Percentiles rank a stretch among this genome's conserved stretches.
phyloP scores from a whole-genome alignment of 305 asterid species.

The Galium porrigens region DNA sequence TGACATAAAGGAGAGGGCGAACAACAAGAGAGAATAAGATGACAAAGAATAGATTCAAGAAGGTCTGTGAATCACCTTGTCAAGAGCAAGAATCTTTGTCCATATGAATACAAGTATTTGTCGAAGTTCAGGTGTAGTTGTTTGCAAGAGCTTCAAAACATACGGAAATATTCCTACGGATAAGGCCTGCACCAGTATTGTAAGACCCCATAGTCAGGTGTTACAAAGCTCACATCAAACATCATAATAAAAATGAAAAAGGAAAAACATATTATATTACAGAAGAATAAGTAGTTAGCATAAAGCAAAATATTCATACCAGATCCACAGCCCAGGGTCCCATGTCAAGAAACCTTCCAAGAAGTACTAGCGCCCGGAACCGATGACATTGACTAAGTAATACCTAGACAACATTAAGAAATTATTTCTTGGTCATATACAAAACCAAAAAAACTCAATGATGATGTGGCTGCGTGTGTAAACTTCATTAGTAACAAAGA shows the following conservation, averaged over 20 bases:
- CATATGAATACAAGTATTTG: slow-evolving; percentile 96
- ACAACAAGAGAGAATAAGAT: not conserved
- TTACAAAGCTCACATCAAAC: slow-evolving; percentile 5
- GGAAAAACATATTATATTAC: not conserved
- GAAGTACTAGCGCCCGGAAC: slow-evolving; percentile 94
- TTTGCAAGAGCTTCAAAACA: slow-evolving; percentile 86
- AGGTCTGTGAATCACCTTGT: slow-evolving; percentile 41
- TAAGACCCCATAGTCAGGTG: not conserved
- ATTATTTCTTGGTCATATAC: not conserved
- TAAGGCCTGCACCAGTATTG: slow-evolving; percentile 48
- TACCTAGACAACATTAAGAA: slow-evolving; percentile 35
- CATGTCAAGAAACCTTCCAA: slow-evolving; percentile 98
- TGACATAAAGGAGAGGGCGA: not conserved
- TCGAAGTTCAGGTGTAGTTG: slow-evolving; percentile 86
- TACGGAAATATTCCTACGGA: slow-evolving; percentile 98
- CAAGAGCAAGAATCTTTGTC: slow-evolving; percentile 94
- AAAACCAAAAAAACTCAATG: not conserved
- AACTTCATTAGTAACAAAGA: not conserved
- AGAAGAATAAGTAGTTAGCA: not conserved
- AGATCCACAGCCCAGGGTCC: slow-evolving; percentile 99
- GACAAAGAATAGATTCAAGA: not conserved
- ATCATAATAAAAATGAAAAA: not conserved
- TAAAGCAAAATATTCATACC: slow-evolving; percentile 35
- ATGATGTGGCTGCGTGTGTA: slow-evolving; percentile 1
- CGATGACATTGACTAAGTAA: slow-evolving; percentile 97